Base-by-base conservation (phyloP, 2,329 filamentous ascomycete genomes). In the Nothopassalora personata region DNA sequence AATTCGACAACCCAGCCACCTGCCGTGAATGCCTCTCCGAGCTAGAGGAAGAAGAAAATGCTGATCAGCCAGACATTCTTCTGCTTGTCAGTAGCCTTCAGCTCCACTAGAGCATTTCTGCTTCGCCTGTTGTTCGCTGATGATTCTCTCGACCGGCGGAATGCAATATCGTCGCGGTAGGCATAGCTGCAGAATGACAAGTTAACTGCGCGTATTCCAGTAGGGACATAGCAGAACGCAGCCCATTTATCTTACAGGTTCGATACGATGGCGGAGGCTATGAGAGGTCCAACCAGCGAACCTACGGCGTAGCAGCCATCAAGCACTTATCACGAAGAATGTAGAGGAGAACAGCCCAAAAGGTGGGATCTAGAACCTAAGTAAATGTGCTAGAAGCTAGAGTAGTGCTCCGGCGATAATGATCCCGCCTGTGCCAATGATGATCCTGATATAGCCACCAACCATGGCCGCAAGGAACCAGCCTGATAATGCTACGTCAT, bases 1-100 rank as follows among this genome's bases (percentile, higher is more conserved):
- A 84, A 88, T 63, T 86, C 83, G 1, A 87, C 84, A 0, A 87
- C 80, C 85, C 84, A 88, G 1, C 85, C 84, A 23, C 60, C 60
- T 11, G 58, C 56, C 15, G 58, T 60, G 23, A 62, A 52, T 1
- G 67, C 69, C 0, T 78, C 80, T 0, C 85, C 85, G 0, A 87
- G 74, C 54, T 82, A 81, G 68, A 86, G 86, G 72, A 87, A 87
- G 72, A 83, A 87, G 69, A 85, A 87, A 1, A 85, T 56, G 52
- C 83, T 83, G 2, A 87, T 67, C 0, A 85, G 68, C 81, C 84
- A 87, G 3, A 87, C 73, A 3, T 75, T 76, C 15, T 74, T 79
- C 1, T 70, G 76, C 13, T 67, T 72, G 0, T 84, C 60, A 0
- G 81, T 76, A 7, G 72, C 70, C 34, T 76, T 77, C 53, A 84